Conservation (phyloP, 768 basidiomycete genomes). For the Serendipita sp. region DNA sequence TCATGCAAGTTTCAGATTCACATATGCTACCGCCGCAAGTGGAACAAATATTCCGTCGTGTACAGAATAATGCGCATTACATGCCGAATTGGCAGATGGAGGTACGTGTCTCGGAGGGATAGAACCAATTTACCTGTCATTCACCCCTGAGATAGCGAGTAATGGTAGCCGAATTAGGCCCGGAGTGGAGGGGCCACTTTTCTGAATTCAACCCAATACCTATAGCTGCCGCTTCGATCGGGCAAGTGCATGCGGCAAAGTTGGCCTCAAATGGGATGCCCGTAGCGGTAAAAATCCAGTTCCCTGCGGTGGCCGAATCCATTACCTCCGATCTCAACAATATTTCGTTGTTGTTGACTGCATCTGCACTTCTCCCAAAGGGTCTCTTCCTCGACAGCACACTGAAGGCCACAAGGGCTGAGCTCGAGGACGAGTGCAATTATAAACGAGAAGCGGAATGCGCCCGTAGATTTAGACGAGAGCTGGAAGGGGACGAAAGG, state of each 20-base stretch:
- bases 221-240: slow-evolving; percentile 92
- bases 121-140: neutral
- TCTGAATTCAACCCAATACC: slow-evolving; percentile 65
- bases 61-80: slow-evolving; percentile 92
- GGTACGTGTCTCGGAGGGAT: slow-evolving; percentile 14
- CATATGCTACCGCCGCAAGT: slow-evolving; percentile 75
- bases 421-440: slow-evolving; percentile 85
- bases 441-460: slow-evolving; percentile 72
- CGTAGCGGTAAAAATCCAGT: slow-evolving; percentile 61
- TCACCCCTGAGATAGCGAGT: slow-evolving; percentile 31
- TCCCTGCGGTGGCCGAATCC: slow-evolving; percentile 77
- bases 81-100: slow-evolving; percentile 98
- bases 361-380: slow-evolving; percentile 65
- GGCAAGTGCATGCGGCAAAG: slow-evolving; percentile 76
- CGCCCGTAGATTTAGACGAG: slow-evolving; percentile 35
- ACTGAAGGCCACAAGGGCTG: slow-evolving; percentile 76
- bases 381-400: slow-evolving; percentile 86
- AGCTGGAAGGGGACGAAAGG: slow-evolving; percentile 32
- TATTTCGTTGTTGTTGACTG: slow-evolving; percentile 64
- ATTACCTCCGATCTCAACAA: slow-evolving; percentile 81
- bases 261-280: slow-evolving; percentile 28
- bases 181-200: slow-evolving; percentile 59
- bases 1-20: slow-evolving; percentile 41
- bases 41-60: slow-evolving; percentile 73
- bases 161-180: slow-evolving; percentile 54